Percentiles rank a stretch among this genome's conserved stretches.
Evolutionary conservation across 2,329 filamentous ascomycete species (phyloP).

Genomic region (Ceratocystis destructans): DNA sequence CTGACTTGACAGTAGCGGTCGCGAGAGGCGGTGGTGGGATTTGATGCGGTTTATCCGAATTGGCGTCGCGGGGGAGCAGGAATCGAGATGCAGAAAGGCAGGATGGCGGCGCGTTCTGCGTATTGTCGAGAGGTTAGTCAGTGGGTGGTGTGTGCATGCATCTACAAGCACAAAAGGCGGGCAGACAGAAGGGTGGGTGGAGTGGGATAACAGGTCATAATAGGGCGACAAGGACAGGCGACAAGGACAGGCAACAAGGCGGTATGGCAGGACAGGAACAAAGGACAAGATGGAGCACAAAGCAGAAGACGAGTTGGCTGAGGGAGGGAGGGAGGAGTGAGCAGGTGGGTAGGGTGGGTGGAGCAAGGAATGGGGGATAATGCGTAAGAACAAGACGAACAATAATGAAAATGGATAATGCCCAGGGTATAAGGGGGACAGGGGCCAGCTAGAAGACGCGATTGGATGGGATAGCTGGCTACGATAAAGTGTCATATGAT

Average conservation of each 20-base stretch:
- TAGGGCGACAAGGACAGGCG: neutral
- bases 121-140: neutral
- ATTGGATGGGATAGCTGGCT: neutral
- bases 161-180: neutral
- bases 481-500: constrained; percentile 2
- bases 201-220: neutral
- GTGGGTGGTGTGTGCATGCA: neutral
- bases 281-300: neutral
- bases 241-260: neutral
- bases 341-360: neutral
- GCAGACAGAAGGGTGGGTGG: neutral
- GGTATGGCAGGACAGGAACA: neutral
- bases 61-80: neutral
- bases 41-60: neutral
- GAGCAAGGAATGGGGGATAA: neutral
- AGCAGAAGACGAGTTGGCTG: neutral
- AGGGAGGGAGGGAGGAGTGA: neutral
- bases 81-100: constrained; percentile 1
- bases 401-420: constrained; percentile 1
- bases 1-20: constrained; percentile 13
- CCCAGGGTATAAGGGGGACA: neutral
- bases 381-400: neutral
- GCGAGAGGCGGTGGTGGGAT: constrained; percentile 3
- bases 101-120: constrained; percentile 1
- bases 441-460: neutral